These are phyloP conservation scores for Phytophthora boehmeriae DNA, from an alignment of 352 stramenopile species.

Conservation along the genomic window DNA sequence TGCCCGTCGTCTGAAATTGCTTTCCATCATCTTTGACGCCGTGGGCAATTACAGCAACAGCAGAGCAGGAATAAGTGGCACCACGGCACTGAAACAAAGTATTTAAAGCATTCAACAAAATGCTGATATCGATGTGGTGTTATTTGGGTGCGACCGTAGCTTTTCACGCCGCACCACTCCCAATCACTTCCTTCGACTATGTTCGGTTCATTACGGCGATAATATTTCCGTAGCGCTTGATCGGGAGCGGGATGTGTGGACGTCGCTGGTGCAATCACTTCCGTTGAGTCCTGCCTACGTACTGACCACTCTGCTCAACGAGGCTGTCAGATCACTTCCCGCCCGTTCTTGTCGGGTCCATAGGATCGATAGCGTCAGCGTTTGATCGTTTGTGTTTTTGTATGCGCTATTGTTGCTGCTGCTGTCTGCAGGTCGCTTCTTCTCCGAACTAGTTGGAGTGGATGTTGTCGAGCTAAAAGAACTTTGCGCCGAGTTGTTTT, in stretches of 20 bases:
- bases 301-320: conserved; percentile 8
- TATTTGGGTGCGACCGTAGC: background rate
- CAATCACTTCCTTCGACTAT: no score
- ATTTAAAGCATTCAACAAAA: background rate
- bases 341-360: conserved; percentile 28
- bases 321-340: conserved; percentile 34
- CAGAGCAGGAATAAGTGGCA: background rate
- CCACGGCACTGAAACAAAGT: background rate
- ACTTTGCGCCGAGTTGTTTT: background rate
- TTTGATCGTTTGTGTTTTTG: conserved; percentile 23
- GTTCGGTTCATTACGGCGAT: no score
- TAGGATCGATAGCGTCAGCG: conserved; percentile 20
- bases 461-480: background rate
- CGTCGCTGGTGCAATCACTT: background rate
- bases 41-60: background rate
- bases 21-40: conserved; percentile 24
- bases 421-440: conserved; percentile 16
- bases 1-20: conserved; percentile 22
- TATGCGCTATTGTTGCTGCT: conserved; percentile 1
- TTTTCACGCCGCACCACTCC: no score
- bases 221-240: no score
- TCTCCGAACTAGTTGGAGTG: background rate
- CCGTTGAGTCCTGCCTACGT: background rate
- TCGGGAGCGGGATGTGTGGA: background rate
- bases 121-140: background rate